These are phyloP conservation scores for Coemansia sp. DNA, from an alignment of 192 early-diverging fungal genomes.

Conservation along the genomic window DNA sequence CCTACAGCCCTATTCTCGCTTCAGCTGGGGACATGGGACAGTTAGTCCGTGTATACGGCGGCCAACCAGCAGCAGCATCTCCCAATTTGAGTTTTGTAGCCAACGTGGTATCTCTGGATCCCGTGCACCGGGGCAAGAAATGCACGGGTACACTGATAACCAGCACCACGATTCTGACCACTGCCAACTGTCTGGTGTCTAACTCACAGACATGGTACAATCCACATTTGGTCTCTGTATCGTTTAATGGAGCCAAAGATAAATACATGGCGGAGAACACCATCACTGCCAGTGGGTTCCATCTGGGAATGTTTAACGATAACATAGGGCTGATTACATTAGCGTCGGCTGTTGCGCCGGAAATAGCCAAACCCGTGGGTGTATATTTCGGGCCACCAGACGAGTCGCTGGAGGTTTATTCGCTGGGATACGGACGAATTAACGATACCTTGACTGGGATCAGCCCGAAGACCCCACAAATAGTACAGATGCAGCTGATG, in stretches of 20 bases:
- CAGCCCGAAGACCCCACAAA: no score
- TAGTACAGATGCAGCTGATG: no score
- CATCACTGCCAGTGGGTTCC: conserved; percentile 15
- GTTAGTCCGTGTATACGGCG: neutral
- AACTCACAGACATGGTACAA: conserved; percentile 17
- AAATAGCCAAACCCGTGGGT: no score
- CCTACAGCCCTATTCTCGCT: neutral
- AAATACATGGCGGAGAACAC: conserved; percentile 15
- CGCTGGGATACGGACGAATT: no score
- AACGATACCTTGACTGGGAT: no score
- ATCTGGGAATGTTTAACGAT: conserved; percentile 9
- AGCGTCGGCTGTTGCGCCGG: conserved; percentile 14
- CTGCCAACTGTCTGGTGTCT: conserved; percentile 36
- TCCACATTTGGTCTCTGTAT: conserved; percentile 17
- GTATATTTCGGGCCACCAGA: no score
- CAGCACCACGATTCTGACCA: conserved; percentile 23
- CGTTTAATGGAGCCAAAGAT: conserved; percentile 5
- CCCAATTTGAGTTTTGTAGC: conserved; percentile 15
- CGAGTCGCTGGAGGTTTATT: no score
- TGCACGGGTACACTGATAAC: conserved; percentile 29
- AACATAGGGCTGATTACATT: conserved; percentile 27
- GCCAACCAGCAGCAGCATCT: neutral
- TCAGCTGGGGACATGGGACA: neutral
- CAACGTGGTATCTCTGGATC: conserved; percentile 26
- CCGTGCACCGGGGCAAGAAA: conserved; percentile 27